Evolutionary conservation across 805 yeast species (phyloP), one percentile per base, ranked within the genome.

Genomic region (Candida ipomoeae): DNA sequence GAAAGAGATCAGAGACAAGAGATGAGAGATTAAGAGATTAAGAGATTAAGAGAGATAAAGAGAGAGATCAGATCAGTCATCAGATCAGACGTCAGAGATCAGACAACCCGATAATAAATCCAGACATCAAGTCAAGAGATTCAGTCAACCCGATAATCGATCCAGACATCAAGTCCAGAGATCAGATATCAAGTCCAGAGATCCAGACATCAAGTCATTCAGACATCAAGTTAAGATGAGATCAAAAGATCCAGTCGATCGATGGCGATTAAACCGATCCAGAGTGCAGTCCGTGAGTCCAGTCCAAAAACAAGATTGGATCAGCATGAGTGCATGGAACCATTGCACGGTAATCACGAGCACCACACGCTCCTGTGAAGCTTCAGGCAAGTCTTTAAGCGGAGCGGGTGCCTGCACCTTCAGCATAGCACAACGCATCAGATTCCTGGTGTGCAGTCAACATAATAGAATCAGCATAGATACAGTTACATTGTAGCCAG

Each of bases 301-400:
- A 36, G 18, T 11, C 21, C 21, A 1, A 14, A 36, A 37, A 13
- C 4, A 37, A 13, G 23, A 15, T 7, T 37, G 40, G 40, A 37
- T 6, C 15, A 17, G 40, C 40, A 11, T 37, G 40, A 37, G 40
- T 37, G 40, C 40, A 37, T 37, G 40, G 23, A 8, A 14, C 10
- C 41, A 38, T 21, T 39, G 41, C 29, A 20, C 31, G 31, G 41
- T 17, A 20, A 39, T 21, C 18, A 21, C 17, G 40, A 20, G 45
- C 38, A 42, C 45, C 38, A 14, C 8, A 33, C 45, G 45, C 20
- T 42, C 45, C 46, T 21, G 29, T 21, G 34, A 44, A 44, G 46
- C 46, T 44, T 44, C 46, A 14, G 46, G 46, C 13, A 44, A 44
- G 46, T 44, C 46, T 44, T 44, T 44, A 44, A 23, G n/a, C 23